Conservation (phyloP, 352 stramenopile species). For the Nothophytophthora sp. region DNA sequence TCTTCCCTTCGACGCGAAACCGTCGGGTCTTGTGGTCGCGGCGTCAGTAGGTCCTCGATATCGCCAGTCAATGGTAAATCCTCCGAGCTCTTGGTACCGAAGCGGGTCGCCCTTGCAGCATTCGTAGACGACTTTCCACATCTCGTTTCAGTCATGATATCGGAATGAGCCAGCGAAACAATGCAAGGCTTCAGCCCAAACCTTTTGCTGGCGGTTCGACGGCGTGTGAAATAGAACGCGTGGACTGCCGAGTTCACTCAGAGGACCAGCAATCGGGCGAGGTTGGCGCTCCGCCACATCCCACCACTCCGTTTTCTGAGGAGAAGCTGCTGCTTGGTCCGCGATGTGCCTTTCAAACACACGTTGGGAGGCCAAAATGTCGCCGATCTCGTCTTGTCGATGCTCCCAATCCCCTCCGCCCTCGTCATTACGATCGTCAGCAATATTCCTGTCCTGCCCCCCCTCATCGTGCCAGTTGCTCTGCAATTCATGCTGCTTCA, state of each 20-base stretch:
- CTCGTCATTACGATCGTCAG: constrained; percentile 21
- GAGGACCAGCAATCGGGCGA: constrained; percentile 25
- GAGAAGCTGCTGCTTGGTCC: constrained; percentile 1
- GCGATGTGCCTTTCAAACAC: constrained; percentile 20
- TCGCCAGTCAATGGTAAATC: constrained; percentile 44
- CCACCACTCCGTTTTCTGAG: constrained; percentile 45
- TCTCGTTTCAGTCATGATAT: constrained; percentile 4
- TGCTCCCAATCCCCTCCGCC: constrained; percentile 24
- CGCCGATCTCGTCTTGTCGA: constrained; percentile 50
- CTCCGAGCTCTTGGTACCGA: constrained; percentile 27
- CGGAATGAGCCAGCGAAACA: neutral
- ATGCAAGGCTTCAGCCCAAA: too few species aligned
- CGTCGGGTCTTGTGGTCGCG: constrained; percentile 31
- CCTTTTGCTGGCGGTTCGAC: constrained; percentile 20
- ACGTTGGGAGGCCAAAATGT: constrained; percentile 70
- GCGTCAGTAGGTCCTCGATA: constrained; percentile 67
- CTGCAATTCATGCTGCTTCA: neutral
- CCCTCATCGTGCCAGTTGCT: constrained; percentile 21
- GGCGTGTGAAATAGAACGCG: constrained; percentile 27
- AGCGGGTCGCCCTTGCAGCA: constrained; percentile 11
- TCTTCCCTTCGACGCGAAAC: constrained; percentile 43
- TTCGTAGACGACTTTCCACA: constrained; percentile 18
- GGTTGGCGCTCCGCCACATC: constrained; percentile 40
- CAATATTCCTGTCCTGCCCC: constrained; percentile 10
- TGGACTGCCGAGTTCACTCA: constrained; percentile 56